phyloP scores from a whole-genome alignment of 352 stramenopile species.

The Aphanomyces stellatus region DNA sequence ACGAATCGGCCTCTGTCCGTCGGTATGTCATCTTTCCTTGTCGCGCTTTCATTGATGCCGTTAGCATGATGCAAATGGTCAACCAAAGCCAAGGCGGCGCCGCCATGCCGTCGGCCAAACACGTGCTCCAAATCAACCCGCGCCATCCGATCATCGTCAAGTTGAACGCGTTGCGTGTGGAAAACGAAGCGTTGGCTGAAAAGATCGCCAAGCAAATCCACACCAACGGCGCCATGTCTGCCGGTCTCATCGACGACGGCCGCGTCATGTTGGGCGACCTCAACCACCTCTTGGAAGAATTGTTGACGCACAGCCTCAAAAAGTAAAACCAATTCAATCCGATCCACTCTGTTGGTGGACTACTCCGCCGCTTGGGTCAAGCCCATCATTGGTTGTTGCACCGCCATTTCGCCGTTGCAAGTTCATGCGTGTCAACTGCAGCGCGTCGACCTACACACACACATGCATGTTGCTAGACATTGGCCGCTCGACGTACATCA shows the following conservation, averaged over 20 bases:
- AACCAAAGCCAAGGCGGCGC: slow-evolving; percentile 68
- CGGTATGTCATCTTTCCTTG: slow-evolving; percentile 36
- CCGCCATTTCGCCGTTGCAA: not conserved
- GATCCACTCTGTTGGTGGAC: not conserved
- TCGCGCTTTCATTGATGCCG: not conserved
- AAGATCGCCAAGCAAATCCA: slow-evolving; percentile 93
- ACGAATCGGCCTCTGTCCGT: slow-evolving; percentile 95
- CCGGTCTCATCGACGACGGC: slow-evolving; percentile 96
- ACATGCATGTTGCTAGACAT: too few relatives aligned
- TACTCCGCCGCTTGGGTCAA: too few relatives aligned
- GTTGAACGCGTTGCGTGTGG: slow-evolving; percentile 80
- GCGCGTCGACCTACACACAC: not conserved
- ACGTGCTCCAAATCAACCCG: slow-evolving; percentile 98
- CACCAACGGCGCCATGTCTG: slow-evolving; percentile 97
- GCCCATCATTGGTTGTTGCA: too few relatives aligned
- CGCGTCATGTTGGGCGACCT: slow-evolving; percentile 94
- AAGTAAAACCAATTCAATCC: slow-evolving; percentile 25
- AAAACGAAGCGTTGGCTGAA: slow-evolving; percentile 76
- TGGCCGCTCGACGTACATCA: slow-evolving; percentile 14
- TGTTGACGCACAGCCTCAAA: slow-evolving; percentile 61
- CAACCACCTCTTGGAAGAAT: slow-evolving; percentile 92
- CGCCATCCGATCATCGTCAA: slow-evolving; percentile 95
- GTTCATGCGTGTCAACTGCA: not conserved
- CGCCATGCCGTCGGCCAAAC: slow-evolving; percentile 71
- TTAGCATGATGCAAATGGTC: slow-evolving; percentile 98